Base-by-base conservation (phyloP, 2,329 filamentous ascomycete species). In the Ramularia collo-cygni region DNA sequence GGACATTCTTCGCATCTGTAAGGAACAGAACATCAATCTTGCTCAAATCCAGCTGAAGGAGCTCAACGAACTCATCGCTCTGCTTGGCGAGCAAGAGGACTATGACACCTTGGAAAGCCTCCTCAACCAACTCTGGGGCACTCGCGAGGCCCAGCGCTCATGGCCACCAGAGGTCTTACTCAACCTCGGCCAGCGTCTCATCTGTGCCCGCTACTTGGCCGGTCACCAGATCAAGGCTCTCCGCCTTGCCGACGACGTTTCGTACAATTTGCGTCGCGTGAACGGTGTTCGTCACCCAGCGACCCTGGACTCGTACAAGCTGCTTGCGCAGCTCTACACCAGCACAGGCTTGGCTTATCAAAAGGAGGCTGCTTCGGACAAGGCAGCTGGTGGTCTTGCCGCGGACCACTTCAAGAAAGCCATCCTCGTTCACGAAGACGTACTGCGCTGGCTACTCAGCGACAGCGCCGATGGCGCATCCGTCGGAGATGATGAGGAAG, bases 211-310 rank as follows among this genome's bases (percentile, higher is more conserved):
- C 35, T 75, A 72, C 60, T 66, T 70, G 29, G 65, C 68, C 21
- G 66, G 66, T 28, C 60, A 67, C 32, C 64, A 67, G 31, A 58
- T 66, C 44, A 60, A 61, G 2, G 64, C 68, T 8, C 63, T 68
- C 29, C 62, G 64, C 36, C 66, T 76, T 2, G 69, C 66, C 55
- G 72, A 72, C 51, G 69, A 72, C 52, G 74, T 76, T 41, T 69
- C 68, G 28, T 76, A 76, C 62, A 76, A 76, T 52, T 63, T 75
- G 46, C 68, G 69, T 8, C 69, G 72, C 15, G 70, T 71, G 4
- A 71, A 71, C 56, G 72, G 72, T 3, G 64, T 65, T 19, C 63
- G 65, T 7, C 65, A 72, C 31, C 62, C 63, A 0, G 60, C 67
- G 18, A 73, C 71, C 0, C 53, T 74, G 37, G 67, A 73, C 38